Percentiles rank a stretch among this genome's conserved stretches.
phyloP scores from a whole-genome alignment of 2,329 filamentous ascomycete genomes.

The Sporothrix brunneoviolacea region DNA sequence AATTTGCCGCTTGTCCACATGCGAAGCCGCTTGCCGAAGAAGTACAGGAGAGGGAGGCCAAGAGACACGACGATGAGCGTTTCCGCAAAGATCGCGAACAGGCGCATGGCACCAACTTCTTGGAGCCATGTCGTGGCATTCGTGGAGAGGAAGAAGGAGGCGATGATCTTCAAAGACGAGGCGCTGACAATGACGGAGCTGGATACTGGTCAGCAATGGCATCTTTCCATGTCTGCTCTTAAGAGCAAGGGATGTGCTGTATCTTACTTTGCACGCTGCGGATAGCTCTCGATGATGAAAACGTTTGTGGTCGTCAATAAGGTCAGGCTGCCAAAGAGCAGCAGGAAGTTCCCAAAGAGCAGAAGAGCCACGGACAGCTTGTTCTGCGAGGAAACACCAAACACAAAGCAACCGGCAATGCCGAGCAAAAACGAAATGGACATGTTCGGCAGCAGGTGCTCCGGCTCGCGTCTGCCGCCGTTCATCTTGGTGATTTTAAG shows the following conservation, averaged over 20 bases:
- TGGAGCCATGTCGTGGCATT: slow-evolving; percentile 26
- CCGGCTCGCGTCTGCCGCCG: slow-evolving; percentile 24
- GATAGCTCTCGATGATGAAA: slow-evolving; percentile 30
- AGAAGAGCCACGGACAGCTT: slow-evolving; percentile 25
- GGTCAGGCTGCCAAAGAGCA: slow-evolving; percentile 25
- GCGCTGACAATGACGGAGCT: slow-evolving; percentile 28
- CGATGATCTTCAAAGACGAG: slow-evolving; percentile 25
- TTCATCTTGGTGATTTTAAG: slow-evolving; percentile 10
- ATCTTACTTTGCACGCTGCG: too few relatives aligned
- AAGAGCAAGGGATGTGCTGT: too few relatives aligned
- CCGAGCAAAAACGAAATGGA: slow-evolving; percentile 24
- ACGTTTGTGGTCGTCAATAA: slow-evolving; percentile 27
- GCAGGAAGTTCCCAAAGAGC: slow-evolving; percentile 24
- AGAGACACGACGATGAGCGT: slow-evolving; percentile 25
- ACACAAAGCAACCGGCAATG: slow-evolving; percentile 26
- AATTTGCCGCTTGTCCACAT: slow-evolving; percentile 25
- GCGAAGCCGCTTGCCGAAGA: slow-evolving; percentile 23
- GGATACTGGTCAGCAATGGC: too few relatives aligned
- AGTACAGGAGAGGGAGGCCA: slow-evolving; percentile 24
- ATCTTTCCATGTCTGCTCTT: too few relatives aligned
- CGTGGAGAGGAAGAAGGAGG: slow-evolving; percentile 28
- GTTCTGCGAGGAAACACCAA: slow-evolving; percentile 26
- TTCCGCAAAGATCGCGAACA: slow-evolving; percentile 27
- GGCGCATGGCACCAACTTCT: slow-evolving; percentile 22
- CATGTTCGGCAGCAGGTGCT: slow-evolving; percentile 28